A percentile compares a stretch with the other conserved stretches of the same genome.
These are phyloP conservation scores for Nicotiana paniculata DNA, from an alignment of 257 asterid species.

Conservation along the genomic window DNA sequence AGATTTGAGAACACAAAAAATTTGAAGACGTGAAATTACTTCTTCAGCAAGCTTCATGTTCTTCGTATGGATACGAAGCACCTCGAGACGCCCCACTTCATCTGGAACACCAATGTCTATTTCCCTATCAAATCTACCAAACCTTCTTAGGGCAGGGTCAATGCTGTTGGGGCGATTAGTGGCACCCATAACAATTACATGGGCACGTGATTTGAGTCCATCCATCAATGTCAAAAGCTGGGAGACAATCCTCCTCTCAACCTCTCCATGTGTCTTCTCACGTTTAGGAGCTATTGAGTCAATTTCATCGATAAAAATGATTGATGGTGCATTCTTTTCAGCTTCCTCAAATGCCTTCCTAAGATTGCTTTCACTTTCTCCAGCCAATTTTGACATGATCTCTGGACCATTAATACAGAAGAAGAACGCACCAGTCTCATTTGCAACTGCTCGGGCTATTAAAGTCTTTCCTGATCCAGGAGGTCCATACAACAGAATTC, in stretches of 20 bases:
- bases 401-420: conserved; percentile 87
- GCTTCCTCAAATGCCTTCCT: conserved; percentile 97
- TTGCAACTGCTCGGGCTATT: conserved; percentile 88
- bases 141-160: conserved; percentile 89
- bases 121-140: conserved; percentile 89
- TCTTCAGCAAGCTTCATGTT: conserved; percentile 94
- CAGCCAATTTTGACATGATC: conserved; percentile 87
- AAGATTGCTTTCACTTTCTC: conserved; percentile 91
- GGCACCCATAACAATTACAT: conserved; percentile 85
- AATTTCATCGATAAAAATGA: conserved; percentile 78
- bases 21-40: conserved; percentile 22
- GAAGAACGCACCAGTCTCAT: conserved; percentile 94
- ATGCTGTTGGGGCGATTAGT: conserved; percentile 92
- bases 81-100: conserved; percentile 95
- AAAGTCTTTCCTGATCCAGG: conserved; percentile 92
- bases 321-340: conserved; percentile 89
- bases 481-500: conserved; percentile 76
- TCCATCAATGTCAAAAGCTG: conserved; percentile 94
- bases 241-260: conserved; percentile 94
- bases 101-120: conserved; percentile 94
- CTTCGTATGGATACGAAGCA: conserved; percentile 82
- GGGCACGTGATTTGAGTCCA: conserved; percentile 86
- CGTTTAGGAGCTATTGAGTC: conserved; percentile 93
- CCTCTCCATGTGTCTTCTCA: conserved; percentile 89
- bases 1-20: not conserved